Evolutionary conservation across 495 filamentous ascomycete species (phyloP), one percentile per base, ranked within the genome.

Genomic region (Hypoxylon intermedium): DNA sequence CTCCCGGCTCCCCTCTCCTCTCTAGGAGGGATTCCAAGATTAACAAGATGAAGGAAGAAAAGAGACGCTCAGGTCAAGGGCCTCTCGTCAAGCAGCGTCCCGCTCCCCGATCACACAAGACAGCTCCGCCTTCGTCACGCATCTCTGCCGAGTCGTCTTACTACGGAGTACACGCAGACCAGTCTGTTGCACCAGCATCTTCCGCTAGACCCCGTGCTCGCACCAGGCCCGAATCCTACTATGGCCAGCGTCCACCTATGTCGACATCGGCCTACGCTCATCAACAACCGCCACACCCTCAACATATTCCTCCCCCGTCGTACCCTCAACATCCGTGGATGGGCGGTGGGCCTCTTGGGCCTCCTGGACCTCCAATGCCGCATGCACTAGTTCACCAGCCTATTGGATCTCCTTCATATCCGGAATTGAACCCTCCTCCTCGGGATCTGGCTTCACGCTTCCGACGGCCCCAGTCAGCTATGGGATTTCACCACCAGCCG

Each of bases 401-500:
- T 1, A 53, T 62, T 5, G 30, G 75, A 49, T 20, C 74, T 64
- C 69, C 63, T 40, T 45, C 47, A 9, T 59, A 65, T 28, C 21
- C 50, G 3, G 61, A 71, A 4, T 67, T 77, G 20, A 65, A 72
- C 26, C 58, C 26, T 20, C 58, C 58, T 34, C 28, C 34, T 13
- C 63, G 68, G 16, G 66, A 69, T 41, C 47, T 68, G 23, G 74
- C 76, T 16, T 75, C 79, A 42, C 65, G 67, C 5, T 69, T 73
- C 38, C 54, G 55, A 28, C 68, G 77, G 24, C 79, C 77, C 2
- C 67, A 71, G 28, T 80, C 79, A 2, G 70, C 79, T 2, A 76
- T 80, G 65, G 76, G 75, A 21, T 73, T 71, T 42, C 72, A 73
- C 40, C 72, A 73, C 18, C 65, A 60, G 13, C 58, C 69, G 7